phyloP scores from a whole-genome alignment of 169 alveolate species.

The Plasmodium knowlesi region DNA sequence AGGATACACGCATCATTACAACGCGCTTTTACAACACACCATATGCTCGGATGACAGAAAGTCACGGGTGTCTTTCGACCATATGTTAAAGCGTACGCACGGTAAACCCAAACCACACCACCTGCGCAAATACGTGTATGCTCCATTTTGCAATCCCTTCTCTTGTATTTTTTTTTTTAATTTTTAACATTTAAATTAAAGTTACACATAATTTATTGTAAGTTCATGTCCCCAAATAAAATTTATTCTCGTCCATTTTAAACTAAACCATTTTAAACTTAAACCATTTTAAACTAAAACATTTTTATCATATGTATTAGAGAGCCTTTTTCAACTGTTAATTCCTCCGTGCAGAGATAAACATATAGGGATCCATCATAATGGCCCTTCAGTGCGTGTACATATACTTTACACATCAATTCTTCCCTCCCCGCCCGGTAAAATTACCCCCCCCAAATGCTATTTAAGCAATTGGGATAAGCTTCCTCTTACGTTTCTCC shows the following conservation, averaged over 20 bases:
- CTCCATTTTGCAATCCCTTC: constrained; percentile 7
- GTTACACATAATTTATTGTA: constrained; percentile 27
- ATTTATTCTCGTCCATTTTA: constrained; percentile 21
- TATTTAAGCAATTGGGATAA: neutral
- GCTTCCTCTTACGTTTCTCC: neutral
- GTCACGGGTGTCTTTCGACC: neutral
- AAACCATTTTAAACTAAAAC: neutral
- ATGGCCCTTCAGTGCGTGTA: neutral
- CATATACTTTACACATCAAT: neutral
- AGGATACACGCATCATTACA: neutral
- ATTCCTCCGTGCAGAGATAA: neutral
- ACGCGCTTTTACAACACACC: neutral
- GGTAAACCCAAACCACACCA: no score
- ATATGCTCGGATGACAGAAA: neutral
- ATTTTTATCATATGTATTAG: neutral
- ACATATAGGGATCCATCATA: neutral
- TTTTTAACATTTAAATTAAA: constrained; percentile 54
- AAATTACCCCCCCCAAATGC: neutral
- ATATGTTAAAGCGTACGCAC: neutral
- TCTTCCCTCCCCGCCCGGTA: neutral
- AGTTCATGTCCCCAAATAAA: constrained; percentile 7
- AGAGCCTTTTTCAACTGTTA: neutral
- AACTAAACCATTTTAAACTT: neutral
- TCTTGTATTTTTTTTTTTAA: constrained; percentile 68
- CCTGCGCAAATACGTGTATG: neutral